Conservation (phyloP, 2,329 filamentous ascomycete species). For the Madurella mycetomatis region DNA sequence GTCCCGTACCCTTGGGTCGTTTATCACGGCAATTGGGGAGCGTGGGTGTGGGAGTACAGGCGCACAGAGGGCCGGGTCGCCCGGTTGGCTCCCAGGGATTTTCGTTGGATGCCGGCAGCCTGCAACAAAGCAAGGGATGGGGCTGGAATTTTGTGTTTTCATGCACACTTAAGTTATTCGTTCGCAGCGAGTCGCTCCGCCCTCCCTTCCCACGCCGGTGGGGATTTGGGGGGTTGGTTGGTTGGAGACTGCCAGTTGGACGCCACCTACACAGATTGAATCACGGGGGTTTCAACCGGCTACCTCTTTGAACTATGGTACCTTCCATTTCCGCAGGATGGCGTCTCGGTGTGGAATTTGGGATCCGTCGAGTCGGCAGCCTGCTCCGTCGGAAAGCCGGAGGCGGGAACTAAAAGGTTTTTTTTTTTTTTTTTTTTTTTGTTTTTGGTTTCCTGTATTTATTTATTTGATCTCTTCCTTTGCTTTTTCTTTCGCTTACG, state of each 20-base stretch:
- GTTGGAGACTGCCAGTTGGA: background rate
- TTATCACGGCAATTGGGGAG: background rate
- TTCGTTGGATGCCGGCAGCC: background rate
- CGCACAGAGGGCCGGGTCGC: background rate
- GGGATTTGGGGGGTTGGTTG: background rate
- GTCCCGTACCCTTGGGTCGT: background rate
- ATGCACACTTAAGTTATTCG: background rate
- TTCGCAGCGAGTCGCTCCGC: background rate
- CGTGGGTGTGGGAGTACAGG: background rate
- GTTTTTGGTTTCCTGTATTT: no score
- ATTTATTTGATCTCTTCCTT: no score
- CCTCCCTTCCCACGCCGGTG: background rate
- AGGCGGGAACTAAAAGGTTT: no score
- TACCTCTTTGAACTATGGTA: no score
- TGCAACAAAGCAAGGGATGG: background rate
- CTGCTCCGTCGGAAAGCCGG: no score
- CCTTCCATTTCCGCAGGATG: no score
- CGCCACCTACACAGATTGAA: background rate
- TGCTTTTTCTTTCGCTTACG: no score
- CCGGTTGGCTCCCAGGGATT: no score
- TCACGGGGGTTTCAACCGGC: no score
- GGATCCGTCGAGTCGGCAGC: no score
- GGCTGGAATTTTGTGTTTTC: background rate
- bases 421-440: no score
- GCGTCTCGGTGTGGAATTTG: no score